Base-by-base conservation (phyloP, 176 grass and related monocot species). In the Canna indica region DNA sequence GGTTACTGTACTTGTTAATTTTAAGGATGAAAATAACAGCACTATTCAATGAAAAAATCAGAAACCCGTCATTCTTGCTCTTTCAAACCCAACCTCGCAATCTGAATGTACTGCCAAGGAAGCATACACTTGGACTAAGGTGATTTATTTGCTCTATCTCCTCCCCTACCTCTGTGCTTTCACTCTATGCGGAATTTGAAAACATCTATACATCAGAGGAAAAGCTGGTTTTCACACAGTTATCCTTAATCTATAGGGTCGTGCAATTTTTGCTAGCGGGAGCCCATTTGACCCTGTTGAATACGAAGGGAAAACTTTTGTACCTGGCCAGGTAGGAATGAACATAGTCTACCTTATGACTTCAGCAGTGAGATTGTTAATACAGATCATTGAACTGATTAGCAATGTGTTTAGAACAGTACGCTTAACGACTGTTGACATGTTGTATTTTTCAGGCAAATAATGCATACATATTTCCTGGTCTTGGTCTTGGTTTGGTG, bases 391-490 rank as follows among this genome's bases (percentile, higher is more conserved):
- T 76, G 33, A 31, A n/a, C 58, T 83, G 52, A 90, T 69, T 78
- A 17, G 26, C 25, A 30, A 18, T 60, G 39, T 48, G 10, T 20
- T 42, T 78, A 46, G 24, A n/a, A 22, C 17, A 36, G 16, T 14
- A 12, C 36, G 62, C 62, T 65, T 35, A 38, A 65, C 28, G 60
- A 79, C 80, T 48, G 1, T 5, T 67, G 0, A 27, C 10, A 41
- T 58, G n/a, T n/a, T 34, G 3, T 27, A 71, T 16, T 56, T 76
- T 75, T 39, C 64, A 99, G 95, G 58, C 95, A 13, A 99, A 99
- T 72, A 99, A 99, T 84, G 95, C 95, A 39, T 99, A 99, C 81
- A 84, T 99, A 80, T 99, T 99, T 83, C 95, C 95, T 61, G 90
- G 95, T 76, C 75, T 99, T 47, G 95, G 95, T 61, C 95, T 99